Evolutionary conservation across 2,329 filamentous ascomycete genomes (phyloP).

Genomic region (Colletotrichum godetiae): DNA sequence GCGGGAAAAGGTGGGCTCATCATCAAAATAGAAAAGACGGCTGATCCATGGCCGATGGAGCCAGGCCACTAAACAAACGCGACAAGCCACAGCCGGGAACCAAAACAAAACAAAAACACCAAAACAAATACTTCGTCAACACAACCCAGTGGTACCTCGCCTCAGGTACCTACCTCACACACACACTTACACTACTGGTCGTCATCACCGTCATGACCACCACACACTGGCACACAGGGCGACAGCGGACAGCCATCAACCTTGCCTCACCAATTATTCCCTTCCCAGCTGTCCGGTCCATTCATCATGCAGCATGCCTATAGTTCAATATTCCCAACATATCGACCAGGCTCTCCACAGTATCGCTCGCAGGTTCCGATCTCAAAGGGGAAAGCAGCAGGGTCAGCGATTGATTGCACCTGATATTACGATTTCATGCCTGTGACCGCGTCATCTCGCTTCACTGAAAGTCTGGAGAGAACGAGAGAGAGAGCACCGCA

Average conservation of each 20-base stretch:
- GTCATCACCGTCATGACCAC: constrained; percentile 16
- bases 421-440: constrained; percentile 33
- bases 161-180: neutral
- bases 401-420: constrained; percentile 28
- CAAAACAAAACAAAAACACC: constrained; percentile 34
- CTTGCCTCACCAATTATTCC: constrained; percentile 19
- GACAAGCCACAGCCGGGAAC: constrained; percentile 33
- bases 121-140: constrained; percentile 18
- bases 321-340: constrained; percentile 8
- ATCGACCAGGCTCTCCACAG: neutral
- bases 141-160: neutral
- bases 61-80: constrained; percentile 34
- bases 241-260: constrained; percentile 11
- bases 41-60: constrained; percentile 28
- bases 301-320: constrained; percentile 5
- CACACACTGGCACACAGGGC: neutral
- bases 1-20: constrained; percentile 24
- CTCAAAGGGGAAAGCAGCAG: constrained; percentile 11
- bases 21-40: constrained; percentile 29
- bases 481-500: neutral
- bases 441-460: constrained; percentile 7
- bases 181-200: neutral
- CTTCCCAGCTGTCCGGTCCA: constrained; percentile 19
- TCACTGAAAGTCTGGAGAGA: constrained; percentile 1
- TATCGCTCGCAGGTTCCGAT: neutral